These are phyloP conservation scores for Rhodotorula sp. DNA, from an alignment of 1,284 basidiomycete species.

Conservation along the genomic window DNA sequence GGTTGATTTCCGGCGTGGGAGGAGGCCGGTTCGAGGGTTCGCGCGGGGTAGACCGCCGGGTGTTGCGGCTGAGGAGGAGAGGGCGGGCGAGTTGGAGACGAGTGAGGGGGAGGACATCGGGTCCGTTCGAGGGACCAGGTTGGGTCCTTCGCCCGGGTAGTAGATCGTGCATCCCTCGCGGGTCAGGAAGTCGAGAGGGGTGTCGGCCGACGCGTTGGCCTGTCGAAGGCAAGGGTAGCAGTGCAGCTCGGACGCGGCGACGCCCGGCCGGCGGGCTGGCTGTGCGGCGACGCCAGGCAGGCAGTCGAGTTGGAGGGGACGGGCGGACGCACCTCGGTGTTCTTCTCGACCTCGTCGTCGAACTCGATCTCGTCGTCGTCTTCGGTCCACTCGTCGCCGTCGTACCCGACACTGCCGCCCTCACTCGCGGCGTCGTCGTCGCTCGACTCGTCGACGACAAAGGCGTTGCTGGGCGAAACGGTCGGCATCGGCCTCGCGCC, in stretches of 20 bases:
- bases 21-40: constrained; percentile 20
- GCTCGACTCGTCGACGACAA: constrained; percentile 22
- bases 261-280: too few species aligned
- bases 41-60: not conserved
- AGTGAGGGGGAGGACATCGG: constrained; percentile 55
- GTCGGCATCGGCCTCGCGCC: constrained; percentile 8
- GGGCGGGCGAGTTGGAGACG: not conserved
- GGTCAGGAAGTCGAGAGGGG: constrained; percentile 36
- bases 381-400: constrained; percentile 21
- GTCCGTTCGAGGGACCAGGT: constrained; percentile 61
- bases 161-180: constrained; percentile 52
- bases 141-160: constrained; percentile 80
- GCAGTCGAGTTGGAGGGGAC: not conserved
- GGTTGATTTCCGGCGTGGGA: constrained; percentile 29
- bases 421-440: constrained; percentile 31
- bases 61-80: not conserved
- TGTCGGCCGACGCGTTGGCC: constrained; percentile 32
- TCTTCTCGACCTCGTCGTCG: constrained; percentile 67
- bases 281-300: too few species aligned
- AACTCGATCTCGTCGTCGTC: constrained; percentile 40
- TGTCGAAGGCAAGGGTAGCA: too few species aligned
- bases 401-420: constrained; percentile 12
- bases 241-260: too few species aligned
- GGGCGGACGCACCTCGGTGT: constrained; percentile 60
- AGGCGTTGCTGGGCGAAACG: constrained; percentile 24